Conservation (phyloP, 768 basidiomycete species). For the Boletus edulis region DNA sequence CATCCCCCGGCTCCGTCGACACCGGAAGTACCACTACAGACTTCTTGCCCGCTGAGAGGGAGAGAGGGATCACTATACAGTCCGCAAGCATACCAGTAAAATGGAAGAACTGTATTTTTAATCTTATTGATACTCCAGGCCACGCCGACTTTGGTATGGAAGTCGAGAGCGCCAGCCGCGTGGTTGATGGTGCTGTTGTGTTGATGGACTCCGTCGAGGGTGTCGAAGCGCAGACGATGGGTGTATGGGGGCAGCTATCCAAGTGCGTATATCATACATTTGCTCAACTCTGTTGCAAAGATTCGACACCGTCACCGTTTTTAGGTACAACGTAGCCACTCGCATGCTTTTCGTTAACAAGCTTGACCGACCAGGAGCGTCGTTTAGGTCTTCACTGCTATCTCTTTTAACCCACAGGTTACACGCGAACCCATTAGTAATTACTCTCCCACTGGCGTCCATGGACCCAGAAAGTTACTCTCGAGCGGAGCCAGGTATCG, state of each 20-base stretch:
- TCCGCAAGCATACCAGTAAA: constrained; percentile 87
- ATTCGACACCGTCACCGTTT: constrained; percentile 1
- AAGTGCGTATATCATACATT: constrained; percentile 49
- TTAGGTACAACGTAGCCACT: constrained; percentile 76
- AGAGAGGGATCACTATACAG: constrained; percentile 90
- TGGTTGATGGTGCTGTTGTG: constrained; percentile 87
- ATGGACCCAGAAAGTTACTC: constrained; percentile 64
- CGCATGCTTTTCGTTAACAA: constrained; percentile 86
- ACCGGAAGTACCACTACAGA: constrained; percentile 90
- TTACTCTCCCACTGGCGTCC: constrained; percentile 77
- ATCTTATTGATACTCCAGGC: constrained; percentile 88
- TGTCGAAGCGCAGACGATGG: constrained; percentile 86
- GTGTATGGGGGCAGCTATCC: constrained; percentile 85
- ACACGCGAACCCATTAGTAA: constrained; percentile 67
- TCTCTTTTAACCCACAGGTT: constrained; percentile 74
- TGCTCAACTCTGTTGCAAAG: background rate
- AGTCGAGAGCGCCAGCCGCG: constrained; percentile 88
- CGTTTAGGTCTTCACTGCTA: constrained; percentile 65
- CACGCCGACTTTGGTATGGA: constrained; percentile 98
- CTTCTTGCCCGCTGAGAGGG: constrained; percentile 85
- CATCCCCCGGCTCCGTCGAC: constrained; percentile 78
- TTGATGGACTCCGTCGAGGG: constrained; percentile 89
- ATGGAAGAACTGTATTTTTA: constrained; percentile 84
- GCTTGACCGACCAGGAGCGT: constrained; percentile 83
- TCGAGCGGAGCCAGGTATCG: constrained; percentile 79